Evolutionary conservation across 345 rosid species (phyloP).

Genomic region (Moricandia arvensis): DNA sequence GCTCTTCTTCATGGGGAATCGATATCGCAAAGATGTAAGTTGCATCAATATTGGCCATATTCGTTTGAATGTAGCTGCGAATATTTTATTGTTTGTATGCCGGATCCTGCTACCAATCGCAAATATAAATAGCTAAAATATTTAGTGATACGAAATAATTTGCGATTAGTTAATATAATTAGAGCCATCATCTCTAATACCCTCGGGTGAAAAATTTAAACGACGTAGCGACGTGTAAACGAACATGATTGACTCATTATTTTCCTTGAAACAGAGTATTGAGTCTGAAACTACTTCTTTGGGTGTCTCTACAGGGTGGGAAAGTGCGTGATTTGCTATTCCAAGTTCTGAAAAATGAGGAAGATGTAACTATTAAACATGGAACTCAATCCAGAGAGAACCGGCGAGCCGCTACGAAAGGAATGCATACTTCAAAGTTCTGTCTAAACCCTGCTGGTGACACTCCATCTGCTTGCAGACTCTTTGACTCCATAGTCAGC

Average conservation of each 20-base stretch:
- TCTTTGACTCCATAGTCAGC: conserved; percentile 94
- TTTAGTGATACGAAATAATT: too few relatives aligned
- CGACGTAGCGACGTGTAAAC: too few relatives aligned
- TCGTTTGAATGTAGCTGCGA: too few relatives aligned
- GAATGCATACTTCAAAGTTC: conserved; percentile 94
- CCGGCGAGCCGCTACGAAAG: conserved; percentile 73
- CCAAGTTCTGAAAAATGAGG: conserved; percentile 73
- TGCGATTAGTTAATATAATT: too few relatives aligned
- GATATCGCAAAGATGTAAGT: conserved; percentile 88
- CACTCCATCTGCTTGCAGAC: conserved; percentile 98
- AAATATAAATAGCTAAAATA: too few relatives aligned
- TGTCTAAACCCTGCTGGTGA: conserved; percentile 94
- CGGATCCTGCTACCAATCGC: too few relatives aligned
- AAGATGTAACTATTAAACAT: conserved; percentile 73
- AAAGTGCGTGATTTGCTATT: conserved; percentile 87
- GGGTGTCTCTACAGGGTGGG: conserved; percentile 60
- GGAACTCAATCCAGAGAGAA: conserved; percentile 96
- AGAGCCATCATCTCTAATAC: too few relatives aligned
- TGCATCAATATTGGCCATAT: too few relatives aligned
- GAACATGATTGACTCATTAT: too few relatives aligned
- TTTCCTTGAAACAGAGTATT: too few relatives aligned
- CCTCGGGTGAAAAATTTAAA: too few relatives aligned
- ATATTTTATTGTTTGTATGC: too few relatives aligned
- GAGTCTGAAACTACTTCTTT: conserved; percentile 4
- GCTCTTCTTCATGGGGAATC: conserved; percentile 97